These are phyloP conservation scores for Arachis hypogaea DNA, from an alignment of 306 rosid species.

Conservation along the genomic window DNA sequence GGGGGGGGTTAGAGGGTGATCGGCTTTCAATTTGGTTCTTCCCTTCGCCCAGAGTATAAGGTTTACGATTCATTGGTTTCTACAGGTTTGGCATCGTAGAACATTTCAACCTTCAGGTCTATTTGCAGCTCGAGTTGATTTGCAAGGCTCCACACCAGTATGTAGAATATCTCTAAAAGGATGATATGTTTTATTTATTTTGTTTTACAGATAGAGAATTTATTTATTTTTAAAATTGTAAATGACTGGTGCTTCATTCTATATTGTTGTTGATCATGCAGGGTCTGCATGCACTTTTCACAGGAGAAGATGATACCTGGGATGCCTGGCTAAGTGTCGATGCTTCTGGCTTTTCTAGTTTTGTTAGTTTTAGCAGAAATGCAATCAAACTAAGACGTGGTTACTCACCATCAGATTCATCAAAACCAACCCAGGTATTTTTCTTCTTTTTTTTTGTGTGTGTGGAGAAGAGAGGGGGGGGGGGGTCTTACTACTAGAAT, in stretches of 20 bases:
- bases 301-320: conserved; percentile 94
- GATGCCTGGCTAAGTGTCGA: conserved; percentile 95
- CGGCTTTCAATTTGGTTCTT: conserved; percentile 1
- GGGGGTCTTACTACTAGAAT: conserved; percentile 5
- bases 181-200: conserved; percentile 21
- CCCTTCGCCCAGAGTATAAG: neutral
- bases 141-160: conserved; percentile 90
- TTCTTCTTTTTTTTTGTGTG: neutral
- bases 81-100: conserved; percentile 93
- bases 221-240: conserved; percentile 4
- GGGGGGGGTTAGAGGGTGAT: neutral
- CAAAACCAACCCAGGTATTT: conserved; percentile 82
- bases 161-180: conserved; percentile 41
- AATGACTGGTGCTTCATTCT: conserved; percentile 33
- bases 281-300: conserved; percentile 96
- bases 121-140: conserved; percentile 94
- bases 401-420: conserved; percentile 76
- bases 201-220: conserved; percentile 25
- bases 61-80: conserved; percentile 35
- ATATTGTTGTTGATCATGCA: conserved; percentile 48
- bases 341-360: conserved; percentile 82
- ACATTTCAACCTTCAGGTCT: conserved; percentile 98
- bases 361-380: conserved; percentile 62
- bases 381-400: conserved; percentile 96
- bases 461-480: too few relatives aligned